Percentiles rank a stretch among this genome's conserved stretches.
These are phyloP conservation scores for Petunia secreta DNA, from an alignment of 257 asterid species.

Conservation along the genomic window DNA sequence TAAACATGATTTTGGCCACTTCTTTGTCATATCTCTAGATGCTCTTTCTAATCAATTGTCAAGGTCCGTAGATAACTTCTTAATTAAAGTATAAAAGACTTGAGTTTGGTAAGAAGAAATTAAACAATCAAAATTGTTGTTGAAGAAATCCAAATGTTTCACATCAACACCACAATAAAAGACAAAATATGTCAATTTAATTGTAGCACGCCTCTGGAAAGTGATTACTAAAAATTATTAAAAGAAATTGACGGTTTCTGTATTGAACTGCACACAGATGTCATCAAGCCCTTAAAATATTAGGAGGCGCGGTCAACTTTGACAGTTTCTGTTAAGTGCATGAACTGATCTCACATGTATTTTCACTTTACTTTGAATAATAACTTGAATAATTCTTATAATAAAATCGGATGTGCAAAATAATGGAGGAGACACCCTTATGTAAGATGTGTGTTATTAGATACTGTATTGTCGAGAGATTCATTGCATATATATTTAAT, in stretches of 20 bases:
- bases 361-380: background rate
- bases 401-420: too few species aligned
- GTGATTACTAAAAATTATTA: background rate
- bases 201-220: slow-evolving; percentile 9
- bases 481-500: too few species aligned
- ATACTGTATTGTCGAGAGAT: too few species aligned
- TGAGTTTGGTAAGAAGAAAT: slow-evolving; percentile 31
- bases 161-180: slow-evolving; percentile 25
- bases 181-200: slow-evolving; percentile 21
- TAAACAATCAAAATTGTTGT: slow-evolving; percentile 25
- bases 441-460: too few species aligned
- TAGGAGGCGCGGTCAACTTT: slow-evolving; percentile 39
- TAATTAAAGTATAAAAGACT: slow-evolving; percentile 25
- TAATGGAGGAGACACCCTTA: too few species aligned
- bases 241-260: background rate
- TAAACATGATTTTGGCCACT: slow-evolving; percentile 17
- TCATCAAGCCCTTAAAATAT: slow-evolving; percentile 24
- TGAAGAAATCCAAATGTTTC: background rate
- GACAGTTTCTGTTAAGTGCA: slow-evolving; percentile 20
- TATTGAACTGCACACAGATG: slow-evolving; percentile 20
- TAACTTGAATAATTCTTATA: background rate
- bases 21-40: slow-evolving; percentile 22
- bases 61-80: slow-evolving; percentile 25
- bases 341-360: background rate
- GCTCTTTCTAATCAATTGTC: slow-evolving; percentile 36